Conservation (phyloP, 352 stramenopile species). For the Phytophthora pini region DNA sequence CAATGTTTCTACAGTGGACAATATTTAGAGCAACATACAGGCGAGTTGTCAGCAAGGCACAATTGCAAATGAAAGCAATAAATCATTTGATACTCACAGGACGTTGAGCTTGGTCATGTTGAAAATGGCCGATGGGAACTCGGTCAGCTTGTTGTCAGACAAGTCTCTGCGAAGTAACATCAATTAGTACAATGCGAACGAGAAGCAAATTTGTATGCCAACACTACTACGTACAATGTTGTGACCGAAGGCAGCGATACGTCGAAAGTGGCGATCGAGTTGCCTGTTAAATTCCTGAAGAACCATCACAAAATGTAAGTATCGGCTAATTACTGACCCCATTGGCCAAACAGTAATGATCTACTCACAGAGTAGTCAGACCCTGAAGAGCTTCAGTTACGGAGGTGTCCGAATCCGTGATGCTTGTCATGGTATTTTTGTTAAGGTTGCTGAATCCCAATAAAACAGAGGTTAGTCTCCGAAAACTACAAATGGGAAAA, state of each 20-base stretch:
- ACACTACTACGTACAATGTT: slow-evolving; percentile 39
- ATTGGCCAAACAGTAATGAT: neutral
- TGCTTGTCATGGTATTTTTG: slow-evolving; percentile 63
- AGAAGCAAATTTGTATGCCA: neutral
- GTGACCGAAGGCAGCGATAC: slow-evolving; percentile 45
- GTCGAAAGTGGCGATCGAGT: slow-evolving; percentile 54
- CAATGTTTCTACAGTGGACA: slow-evolving; percentile 42
- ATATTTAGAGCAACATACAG: no score
- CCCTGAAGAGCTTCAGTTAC: slow-evolving; percentile 48
- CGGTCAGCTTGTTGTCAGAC: slow-evolving; percentile 56
- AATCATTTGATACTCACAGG: slow-evolving; percentile 43
- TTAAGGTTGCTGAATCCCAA: slow-evolving; percentile 48
- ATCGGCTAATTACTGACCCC: neutral
- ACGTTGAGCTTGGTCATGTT: slow-evolving; percentile 73
- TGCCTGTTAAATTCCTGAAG: slow-evolving; percentile 54
- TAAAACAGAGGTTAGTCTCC: neutral
- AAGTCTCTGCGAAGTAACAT: slow-evolving; percentile 44
- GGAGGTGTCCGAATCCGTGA: slow-evolving; percentile 41
- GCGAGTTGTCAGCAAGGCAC: neutral
- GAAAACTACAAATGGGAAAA: neutral
- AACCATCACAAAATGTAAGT: slow-evolving; percentile 3
- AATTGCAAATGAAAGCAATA: neutral
- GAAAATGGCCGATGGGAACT: slow-evolving; percentile 65
- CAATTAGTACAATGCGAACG: slow-evolving; percentile 1
- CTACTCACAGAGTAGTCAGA: slow-evolving; percentile 50